Percentiles rank a stretch among this genome's conserved stretches.
These are phyloP conservation scores for Diplodia seriata DNA, from an alignment of 2,329 filamentous ascomycete species.

Conservation along the genomic window DNA sequence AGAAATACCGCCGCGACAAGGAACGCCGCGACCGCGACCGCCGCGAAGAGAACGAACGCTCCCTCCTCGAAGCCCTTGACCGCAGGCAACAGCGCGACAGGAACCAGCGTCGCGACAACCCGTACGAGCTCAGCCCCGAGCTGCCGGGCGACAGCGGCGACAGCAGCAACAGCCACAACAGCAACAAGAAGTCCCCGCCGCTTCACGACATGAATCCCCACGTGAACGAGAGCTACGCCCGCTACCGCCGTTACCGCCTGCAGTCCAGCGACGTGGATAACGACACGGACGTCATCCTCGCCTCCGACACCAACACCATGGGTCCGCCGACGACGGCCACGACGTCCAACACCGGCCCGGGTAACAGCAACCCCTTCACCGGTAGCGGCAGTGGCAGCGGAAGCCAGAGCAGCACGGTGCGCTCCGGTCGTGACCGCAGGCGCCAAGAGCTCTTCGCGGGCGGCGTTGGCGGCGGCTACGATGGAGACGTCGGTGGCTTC, in stretches of 20 bases:
- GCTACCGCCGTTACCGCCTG: neutral
- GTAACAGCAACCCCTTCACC: neutral
- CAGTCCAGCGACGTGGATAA: neutral
- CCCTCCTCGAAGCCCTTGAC: neutral
- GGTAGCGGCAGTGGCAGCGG: neutral
- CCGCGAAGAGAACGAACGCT: conserved; percentile 35
- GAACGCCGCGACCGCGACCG: conserved; percentile 60
- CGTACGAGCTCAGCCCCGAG: neutral
- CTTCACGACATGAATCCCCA: conserved; percentile 29
- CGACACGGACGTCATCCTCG: conserved; percentile 22
- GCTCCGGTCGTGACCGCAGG: neutral
- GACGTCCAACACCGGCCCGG: neutral
- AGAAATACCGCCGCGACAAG: conserved; percentile 52
- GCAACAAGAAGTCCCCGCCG: conserved; percentile 2
- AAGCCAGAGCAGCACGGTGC: neutral
- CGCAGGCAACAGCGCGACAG: neutral
- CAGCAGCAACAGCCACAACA: conserved; percentile 49
- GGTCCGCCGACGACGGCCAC: conserved; percentile 1
- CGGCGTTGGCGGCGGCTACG: too few relatives aligned
- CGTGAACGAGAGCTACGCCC: conserved; percentile 15
- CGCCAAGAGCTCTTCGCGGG: neutral
- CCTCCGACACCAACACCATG: conserved; percentile 25
- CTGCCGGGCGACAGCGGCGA: neutral
- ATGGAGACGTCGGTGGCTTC: neutral
- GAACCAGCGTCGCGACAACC: neutral